phyloP scores from a whole-genome alignment of 192 early-diverging fungal species.

The Kickxella alabastrina region DNA sequence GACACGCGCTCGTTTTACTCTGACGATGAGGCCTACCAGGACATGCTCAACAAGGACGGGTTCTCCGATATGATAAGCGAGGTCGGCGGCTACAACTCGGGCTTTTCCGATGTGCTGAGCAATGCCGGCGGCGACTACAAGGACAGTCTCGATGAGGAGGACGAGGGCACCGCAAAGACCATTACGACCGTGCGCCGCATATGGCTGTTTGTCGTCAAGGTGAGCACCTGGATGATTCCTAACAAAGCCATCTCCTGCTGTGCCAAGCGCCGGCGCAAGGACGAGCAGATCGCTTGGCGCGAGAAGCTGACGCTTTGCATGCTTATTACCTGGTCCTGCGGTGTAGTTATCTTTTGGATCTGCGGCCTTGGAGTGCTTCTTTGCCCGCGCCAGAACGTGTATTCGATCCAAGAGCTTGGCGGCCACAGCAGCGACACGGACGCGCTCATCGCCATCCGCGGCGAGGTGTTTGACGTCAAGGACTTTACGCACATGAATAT shows the following conservation, averaged over 20 bases:
- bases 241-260: conserved; percentile 57
- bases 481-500: conserved; percentile 56
- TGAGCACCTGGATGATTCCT: conserved; percentile 67
- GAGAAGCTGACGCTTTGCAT: conserved; percentile 90
- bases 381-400: conserved; percentile 71
- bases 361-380: conserved; percentile 65
- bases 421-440: conserved; percentile 53
- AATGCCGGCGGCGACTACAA: conserved; percentile 15
- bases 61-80: conserved; percentile 48
- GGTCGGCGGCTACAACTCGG: conserved; percentile 32
- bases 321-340: conserved; percentile 71
- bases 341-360: conserved; percentile 79
- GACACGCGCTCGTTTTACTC: conserved; percentile 51
- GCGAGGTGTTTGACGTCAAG: conserved; percentile 74
- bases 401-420: conserved; percentile 60
- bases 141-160: conserved; percentile 25
- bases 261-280: conserved; percentile 69
- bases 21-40: conserved; percentile 49
- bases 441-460: conserved; percentile 66
- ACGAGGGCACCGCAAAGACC: conserved; percentile 46
- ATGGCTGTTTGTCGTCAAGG: conserved; percentile 78
- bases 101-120: conserved; percentile 42
- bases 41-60: conserved; percentile 44
- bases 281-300: conserved; percentile 89
- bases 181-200: conserved; percentile 58